phyloP scores from a whole-genome alignment of 345 rosid genomes.

The Dimocarpus longan region DNA sequence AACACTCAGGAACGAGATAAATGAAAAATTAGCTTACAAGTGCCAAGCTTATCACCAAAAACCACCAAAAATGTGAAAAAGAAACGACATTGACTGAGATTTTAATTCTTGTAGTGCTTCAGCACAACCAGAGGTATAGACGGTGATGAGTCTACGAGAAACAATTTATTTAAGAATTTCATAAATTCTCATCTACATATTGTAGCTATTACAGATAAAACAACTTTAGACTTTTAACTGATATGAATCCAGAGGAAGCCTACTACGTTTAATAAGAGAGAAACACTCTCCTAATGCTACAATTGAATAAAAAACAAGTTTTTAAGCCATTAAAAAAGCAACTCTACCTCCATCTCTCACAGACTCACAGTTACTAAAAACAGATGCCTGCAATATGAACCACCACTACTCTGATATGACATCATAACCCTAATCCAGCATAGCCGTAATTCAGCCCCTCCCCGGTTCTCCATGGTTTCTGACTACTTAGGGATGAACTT shows the following conservation, averaged over 20 bases:
- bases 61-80: not conserved
- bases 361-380: not conserved
- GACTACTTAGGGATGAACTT: not conserved
- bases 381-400: not conserved
- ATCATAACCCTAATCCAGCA: slow-evolving; percentile 2
- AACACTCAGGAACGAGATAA: not conserved
- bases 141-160: not conserved
- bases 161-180: not conserved
- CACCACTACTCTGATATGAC: not conserved
- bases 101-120: not conserved
- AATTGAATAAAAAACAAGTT: not conserved
- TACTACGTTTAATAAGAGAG: not conserved
- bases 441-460: not conserved
- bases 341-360: not conserved
- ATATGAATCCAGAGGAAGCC: not conserved
- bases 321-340: not conserved
- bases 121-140: not conserved
- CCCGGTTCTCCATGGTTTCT: not conserved
- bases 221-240: not conserved
- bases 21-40: not conserved
- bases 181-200: not conserved
- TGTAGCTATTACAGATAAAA: not conserved
- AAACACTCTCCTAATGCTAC: not conserved
- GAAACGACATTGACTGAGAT: not conserved
- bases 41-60: not conserved